phyloP scores from a whole-genome alignment of 2,329 filamentous ascomycete genomes.

The Cladophialophora psammophila region DNA sequence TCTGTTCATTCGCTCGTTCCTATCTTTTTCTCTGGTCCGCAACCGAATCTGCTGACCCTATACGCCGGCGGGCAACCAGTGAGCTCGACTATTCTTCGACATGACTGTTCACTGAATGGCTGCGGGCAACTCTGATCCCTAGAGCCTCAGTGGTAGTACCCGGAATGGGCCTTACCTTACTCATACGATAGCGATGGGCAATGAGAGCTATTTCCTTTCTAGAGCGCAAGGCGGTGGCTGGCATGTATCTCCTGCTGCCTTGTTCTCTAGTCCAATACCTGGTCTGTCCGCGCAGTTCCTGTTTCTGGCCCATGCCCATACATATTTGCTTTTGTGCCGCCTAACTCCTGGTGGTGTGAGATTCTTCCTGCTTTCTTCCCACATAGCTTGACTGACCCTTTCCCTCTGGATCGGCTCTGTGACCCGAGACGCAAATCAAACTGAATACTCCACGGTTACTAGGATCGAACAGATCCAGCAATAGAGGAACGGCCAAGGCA shows the following conservation, averaged over 20 bases:
- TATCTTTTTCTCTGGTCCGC: neutral
- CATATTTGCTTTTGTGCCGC: neutral
- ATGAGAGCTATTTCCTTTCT: neutral
- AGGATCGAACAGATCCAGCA: neutral
- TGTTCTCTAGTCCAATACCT: constrained; percentile 1
- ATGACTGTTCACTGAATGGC: neutral
- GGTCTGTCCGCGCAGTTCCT: neutral
- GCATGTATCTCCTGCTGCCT: constrained; percentile 1
- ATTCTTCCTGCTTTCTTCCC: neutral
- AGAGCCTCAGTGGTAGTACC: neutral
- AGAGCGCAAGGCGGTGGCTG: constrained; percentile 6
- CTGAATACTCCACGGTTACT: neutral
- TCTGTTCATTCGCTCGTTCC: constrained; percentile 15
- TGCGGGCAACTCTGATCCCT: neutral
- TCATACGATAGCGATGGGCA: constrained; percentile 5
- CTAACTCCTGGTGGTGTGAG: neutral
- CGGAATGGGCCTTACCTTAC: constrained; percentile 12
- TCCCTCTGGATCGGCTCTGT: neutral
- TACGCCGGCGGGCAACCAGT: neutral
- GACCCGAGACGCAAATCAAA: neutral
- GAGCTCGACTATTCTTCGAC: neutral
- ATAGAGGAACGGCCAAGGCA: neutral
- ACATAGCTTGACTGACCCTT: neutral
- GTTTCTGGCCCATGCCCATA: neutral
- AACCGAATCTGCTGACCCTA: constrained; percentile 4